Evolutionary conservation across 2,329 filamentous ascomycete species (phyloP).

Genomic region (Epichloe amarillans): DNA sequence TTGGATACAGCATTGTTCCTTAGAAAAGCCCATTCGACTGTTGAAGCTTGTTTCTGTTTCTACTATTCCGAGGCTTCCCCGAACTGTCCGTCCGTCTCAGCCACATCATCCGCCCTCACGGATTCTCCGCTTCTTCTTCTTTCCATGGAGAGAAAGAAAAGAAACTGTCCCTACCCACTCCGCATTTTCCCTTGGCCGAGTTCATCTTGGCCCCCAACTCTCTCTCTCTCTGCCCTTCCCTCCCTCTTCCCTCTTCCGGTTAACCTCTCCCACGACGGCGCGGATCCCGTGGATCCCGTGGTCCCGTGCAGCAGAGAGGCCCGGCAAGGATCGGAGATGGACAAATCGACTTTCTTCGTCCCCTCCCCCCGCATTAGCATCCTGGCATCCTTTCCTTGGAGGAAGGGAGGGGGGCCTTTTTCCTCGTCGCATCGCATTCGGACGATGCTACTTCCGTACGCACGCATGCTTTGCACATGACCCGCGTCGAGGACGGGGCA

Average conservation of each 20-base stretch:
- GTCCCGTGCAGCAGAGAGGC: background rate
- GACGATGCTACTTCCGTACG: background rate
- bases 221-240: background rate
- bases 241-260: background rate
- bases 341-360: background rate
- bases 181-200: background rate
- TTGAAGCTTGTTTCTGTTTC: too few relatives aligned
- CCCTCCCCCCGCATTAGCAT: background rate
- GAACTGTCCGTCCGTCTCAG: too few relatives aligned
- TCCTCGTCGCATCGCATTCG: background rate
- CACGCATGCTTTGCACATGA: too few relatives aligned
- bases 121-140: too few relatives aligned
- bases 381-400: too few relatives aligned
- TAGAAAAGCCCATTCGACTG: too few relatives aligned
- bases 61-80: too few relatives aligned
- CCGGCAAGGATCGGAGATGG: background rate
- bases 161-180: background rate
- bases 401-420: too few relatives aligned
- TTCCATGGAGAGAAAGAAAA: background rate
- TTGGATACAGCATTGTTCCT: too few relatives aligned
- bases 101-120: too few relatives aligned
- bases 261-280: background rate
- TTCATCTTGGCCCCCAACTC: background rate
- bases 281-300: background rate
- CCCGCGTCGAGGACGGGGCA: too few relatives aligned